Evolutionary conservation across 2,329 filamentous ascomycete species (phyloP).

Genomic region (Paecilomyces dactylethromorphus): DNA sequence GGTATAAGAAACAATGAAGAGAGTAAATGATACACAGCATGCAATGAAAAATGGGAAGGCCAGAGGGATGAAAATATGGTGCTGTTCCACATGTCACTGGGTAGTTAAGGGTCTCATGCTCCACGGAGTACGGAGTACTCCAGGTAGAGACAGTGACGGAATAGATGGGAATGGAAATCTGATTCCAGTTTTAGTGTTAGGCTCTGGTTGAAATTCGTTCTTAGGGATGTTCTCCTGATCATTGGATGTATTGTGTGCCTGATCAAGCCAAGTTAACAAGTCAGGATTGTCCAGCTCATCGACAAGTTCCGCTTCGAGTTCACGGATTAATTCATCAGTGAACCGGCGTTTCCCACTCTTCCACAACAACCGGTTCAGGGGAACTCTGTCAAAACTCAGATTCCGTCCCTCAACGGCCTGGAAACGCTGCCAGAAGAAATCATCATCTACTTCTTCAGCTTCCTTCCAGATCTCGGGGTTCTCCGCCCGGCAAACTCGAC

Average conservation of each 20-base stretch:
- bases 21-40: too few species aligned
- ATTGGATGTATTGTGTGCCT: neutral
- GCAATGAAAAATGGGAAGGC: too few species aligned
- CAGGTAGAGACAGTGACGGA: neutral
- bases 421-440: conserved; percentile 15
- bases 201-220: neutral
- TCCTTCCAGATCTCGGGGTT: conserved; percentile 8
- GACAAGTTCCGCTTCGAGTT: neutral
- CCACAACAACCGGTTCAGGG: neutral
- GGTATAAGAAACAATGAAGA: neutral
- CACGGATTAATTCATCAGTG: neutral
- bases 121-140: neutral
- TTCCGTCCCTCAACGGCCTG: neutral
- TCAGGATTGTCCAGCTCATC: neutral
- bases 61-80: neutral
- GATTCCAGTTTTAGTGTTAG: neutral
- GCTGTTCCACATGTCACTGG: neutral
- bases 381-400: neutral
- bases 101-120: too few species aligned
- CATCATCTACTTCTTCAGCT: conserved; percentile 18
- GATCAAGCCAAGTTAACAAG: neutral
- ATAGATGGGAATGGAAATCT: neutral
- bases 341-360: neutral
- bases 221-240: neutral
- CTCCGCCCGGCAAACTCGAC: conserved; percentile 8